A percentile compares a stretch with the other conserved stretches of the same genome.
Conservation (phyloP, 164 flowering plant genomes). For the Santalum album region DNA sequence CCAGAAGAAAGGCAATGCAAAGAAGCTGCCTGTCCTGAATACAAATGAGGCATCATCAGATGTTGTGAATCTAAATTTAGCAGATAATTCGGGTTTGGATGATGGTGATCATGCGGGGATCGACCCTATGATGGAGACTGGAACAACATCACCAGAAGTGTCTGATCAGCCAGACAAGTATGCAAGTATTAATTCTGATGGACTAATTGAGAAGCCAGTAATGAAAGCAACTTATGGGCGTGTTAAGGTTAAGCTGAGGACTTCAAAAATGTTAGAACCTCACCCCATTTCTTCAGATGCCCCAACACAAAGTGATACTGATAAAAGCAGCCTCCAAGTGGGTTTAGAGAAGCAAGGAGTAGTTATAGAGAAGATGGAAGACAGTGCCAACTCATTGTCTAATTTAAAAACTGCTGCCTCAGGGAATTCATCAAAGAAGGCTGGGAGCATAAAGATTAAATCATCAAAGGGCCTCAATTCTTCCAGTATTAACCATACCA, state of each 20-base stretch:
- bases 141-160: constrained; percentile 34
- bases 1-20: constrained; percentile 62
- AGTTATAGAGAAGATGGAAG: constrained; percentile 43
- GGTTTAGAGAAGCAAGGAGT: constrained; percentile 37
- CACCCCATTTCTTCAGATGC: constrained; percentile 35
- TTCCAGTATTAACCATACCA: constrained; percentile 19
- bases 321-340: constrained; percentile 42
- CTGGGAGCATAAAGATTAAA: constrained; percentile 67
- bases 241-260: constrained; percentile 79
- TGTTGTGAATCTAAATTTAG: constrained; percentile 17
- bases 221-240: constrained; percentile 48
- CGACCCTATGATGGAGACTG: constrained; percentile 39
- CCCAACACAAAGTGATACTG: constrained; percentile 54
- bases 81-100: constrained; percentile 34
- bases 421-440: constrained; percentile 34
- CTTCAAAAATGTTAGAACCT: constrained; percentile 40
- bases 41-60: constrained; percentile 12
- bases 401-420: constrained; percentile 22
- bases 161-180: constrained; percentile 29
- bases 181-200: constrained; percentile 23
- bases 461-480: constrained; percentile 44
- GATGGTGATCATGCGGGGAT: constrained; percentile 25
- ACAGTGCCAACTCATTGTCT: constrained; percentile 43
- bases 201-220: constrained; percentile 24
- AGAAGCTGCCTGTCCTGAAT: constrained; percentile 16